A percentile compares a stretch with the other conserved stretches of the same genome.
Conservation (phyloP, 495 filamentous ascomycete species). For the Bryoglossum gracile region DNA sequence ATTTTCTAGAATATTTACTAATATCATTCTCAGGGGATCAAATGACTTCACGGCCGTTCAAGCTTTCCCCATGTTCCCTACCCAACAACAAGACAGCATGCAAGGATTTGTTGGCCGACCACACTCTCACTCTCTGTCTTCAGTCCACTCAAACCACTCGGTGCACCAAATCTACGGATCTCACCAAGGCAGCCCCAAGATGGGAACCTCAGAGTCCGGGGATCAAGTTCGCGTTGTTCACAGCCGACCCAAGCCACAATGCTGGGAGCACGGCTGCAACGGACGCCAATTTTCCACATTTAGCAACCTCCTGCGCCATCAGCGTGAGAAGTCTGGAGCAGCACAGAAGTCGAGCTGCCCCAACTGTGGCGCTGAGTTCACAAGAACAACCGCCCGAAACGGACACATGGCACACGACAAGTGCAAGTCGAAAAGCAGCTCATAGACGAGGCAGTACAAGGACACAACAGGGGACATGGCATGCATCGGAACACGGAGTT, state of each 20-base stretch:
- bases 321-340: slow-evolving; percentile 88
- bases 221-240: slow-evolving; percentile 62
- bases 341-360: slow-evolving; percentile 81
- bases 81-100: slow-evolving; percentile 6
- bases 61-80: slow-evolving; percentile 18
- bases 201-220: slow-evolving; percentile 18
- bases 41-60: slow-evolving; percentile 18
- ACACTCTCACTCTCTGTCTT: slow-evolving; percentile 23
- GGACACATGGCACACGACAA: slow-evolving; percentile 85
- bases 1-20: neutral
- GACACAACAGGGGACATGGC: neutral
- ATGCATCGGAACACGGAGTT: neutral
- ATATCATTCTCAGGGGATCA: slow-evolving; percentile 12
- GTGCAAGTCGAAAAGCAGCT: slow-evolving; percentile 60
- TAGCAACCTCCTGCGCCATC: slow-evolving; percentile 86
- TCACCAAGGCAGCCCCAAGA: slow-evolving; percentile 15
- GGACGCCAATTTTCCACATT: slow-evolving; percentile 92
- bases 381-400: slow-evolving; percentile 82
- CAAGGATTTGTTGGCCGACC: slow-evolving; percentile 15
- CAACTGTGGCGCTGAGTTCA: slow-evolving; percentile 85
- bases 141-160: slow-evolving; percentile 19
- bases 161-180: neutral
- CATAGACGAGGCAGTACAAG: slow-evolving; percentile 13
- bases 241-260: slow-evolving; percentile 79
- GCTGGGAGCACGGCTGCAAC: slow-evolving; percentile 94